Evolutionary conservation across 2,329 filamentous ascomycete genomes (phyloP).

Genomic region (Chrysoporthe cubensis): DNA sequence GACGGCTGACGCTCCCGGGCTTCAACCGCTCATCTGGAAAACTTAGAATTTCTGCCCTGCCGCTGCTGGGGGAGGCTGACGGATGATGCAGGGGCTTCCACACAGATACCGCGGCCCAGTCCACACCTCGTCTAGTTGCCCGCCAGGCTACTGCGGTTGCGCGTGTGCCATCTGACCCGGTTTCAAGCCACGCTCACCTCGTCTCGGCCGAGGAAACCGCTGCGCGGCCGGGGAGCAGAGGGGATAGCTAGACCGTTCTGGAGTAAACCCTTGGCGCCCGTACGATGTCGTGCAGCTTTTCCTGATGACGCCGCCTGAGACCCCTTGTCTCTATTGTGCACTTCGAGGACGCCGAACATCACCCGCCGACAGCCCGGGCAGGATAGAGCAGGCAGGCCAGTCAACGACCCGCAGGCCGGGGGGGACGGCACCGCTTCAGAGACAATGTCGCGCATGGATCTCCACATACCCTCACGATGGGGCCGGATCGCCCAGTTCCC

Average conservation of each 20-base stretch:
- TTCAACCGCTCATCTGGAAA: no score
- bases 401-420: no score
- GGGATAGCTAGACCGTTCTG: constrained; percentile 1
- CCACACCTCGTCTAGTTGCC: constrained; percentile 1
- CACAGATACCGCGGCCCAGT: constrained; percentile 3
- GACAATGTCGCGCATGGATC: neutral
- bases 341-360: no score
- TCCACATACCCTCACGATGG: neutral
- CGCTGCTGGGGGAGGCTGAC: neutral
- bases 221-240: constrained; percentile 4
- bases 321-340: neutral
- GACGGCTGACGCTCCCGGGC: no score
- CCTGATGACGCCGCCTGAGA: constrained; percentile 12
- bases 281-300: constrained; percentile 26
- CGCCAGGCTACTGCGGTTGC: neutral
- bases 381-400: no score
- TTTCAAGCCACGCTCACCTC: constrained; percentile 12
- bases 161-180: neutral
- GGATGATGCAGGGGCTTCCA: neutral
- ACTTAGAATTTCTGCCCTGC: no score
- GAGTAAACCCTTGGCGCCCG: constrained; percentile 18
- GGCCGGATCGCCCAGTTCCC: neutral
- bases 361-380: no score
- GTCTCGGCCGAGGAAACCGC: constrained; percentile 16
- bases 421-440: neutral